These are phyloP conservation scores for Hymenoscyphus salicellus DNA, from an alignment of 2,329 filamentous ascomycete genomes.

Conservation along the genomic window DNA sequence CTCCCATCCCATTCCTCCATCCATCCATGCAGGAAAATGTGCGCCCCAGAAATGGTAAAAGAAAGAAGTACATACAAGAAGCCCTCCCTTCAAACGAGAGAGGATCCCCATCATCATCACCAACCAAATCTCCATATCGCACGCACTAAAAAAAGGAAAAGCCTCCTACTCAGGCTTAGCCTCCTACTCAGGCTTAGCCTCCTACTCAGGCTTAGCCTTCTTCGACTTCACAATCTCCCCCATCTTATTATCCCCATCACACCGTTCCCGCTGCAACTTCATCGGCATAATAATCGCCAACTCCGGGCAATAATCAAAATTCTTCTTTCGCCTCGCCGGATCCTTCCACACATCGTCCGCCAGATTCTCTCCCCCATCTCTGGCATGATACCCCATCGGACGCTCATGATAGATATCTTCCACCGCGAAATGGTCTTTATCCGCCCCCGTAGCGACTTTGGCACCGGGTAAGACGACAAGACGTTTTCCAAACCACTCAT, in stretches of 20 bases:
- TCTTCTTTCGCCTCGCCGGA: slow-evolving; percentile 42
- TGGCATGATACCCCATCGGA: slow-evolving; percentile 55
- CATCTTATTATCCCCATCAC: slow-evolving; percentile 34
- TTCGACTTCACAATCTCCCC: slow-evolving; percentile 22
- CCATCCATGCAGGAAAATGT: too few relatives aligned
- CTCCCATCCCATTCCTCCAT: too few relatives aligned
- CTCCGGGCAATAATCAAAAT: slow-evolving; percentile 57
- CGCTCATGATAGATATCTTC: slow-evolving; percentile 49
- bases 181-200: too few relatives aligned
- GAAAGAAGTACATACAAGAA: too few relatives aligned
- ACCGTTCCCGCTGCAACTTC: slow-evolving; percentile 51
- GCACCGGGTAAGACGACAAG: slow-evolving; percentile 47
- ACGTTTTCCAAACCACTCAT: slow-evolving; percentile 54
- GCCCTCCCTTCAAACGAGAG: too few relatives aligned
- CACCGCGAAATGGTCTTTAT: slow-evolving; percentile 46
- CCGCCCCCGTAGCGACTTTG: slow-evolving; percentile 42
- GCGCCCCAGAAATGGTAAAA: too few relatives aligned
- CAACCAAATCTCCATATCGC: too few relatives aligned
- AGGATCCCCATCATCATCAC: too few relatives aligned
- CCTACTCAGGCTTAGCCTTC: too few relatives aligned
- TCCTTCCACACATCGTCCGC: slow-evolving; percentile 48
- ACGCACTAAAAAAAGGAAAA: too few relatives aligned
- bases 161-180: too few relatives aligned
- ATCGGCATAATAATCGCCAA: slow-evolving; percentile 54
- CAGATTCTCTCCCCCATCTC: slow-evolving; percentile 43